Evolutionary conservation across 306 rosid species (phyloP).

Genomic region (Prunus davidiana): DNA sequence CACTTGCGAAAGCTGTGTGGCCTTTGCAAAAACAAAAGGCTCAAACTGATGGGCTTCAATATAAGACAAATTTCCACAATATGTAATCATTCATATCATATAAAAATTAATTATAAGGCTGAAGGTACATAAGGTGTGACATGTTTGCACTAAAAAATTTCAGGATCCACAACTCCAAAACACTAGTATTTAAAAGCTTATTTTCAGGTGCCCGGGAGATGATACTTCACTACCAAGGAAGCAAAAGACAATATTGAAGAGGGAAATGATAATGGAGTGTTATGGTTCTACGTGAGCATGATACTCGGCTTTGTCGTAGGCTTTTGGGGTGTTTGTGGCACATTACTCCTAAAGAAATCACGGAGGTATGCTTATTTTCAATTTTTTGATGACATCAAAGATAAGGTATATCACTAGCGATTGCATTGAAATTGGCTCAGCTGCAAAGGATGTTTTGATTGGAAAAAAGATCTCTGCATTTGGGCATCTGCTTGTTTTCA

Average conservation of each 20-base stretch:
- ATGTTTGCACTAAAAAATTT: too few species aligned
- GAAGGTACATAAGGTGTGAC: too few species aligned
- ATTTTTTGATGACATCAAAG: not conserved
- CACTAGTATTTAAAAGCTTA: too few species aligned
- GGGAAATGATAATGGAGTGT: not conserved
- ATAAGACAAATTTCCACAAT: too few species aligned
- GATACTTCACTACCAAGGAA: not conserved
- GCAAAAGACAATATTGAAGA: not conserved
- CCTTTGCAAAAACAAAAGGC: too few species aligned
- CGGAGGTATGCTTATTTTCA: constrained; percentile 4
- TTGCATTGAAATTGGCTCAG: not conserved
- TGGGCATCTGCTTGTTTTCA: too few species aligned
- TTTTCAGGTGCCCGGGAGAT: not conserved
- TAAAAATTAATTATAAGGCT: too few species aligned
- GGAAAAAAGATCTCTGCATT: too few species aligned
- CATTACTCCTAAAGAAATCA: not conserved
- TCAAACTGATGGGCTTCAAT: too few species aligned
- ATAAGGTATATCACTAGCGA: not conserved
- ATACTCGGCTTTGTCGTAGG: not conserved
- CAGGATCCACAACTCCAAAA: too few species aligned
- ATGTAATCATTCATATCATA: too few species aligned
- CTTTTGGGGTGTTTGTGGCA: constrained; percentile 1
- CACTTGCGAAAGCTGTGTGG: too few species aligned
- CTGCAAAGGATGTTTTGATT: not conserved
- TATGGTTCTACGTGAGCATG: not conserved